Evolutionary conservation across 306 rosid genomes (phyloP).

Genomic region (Erythrophleum fordii): DNA sequence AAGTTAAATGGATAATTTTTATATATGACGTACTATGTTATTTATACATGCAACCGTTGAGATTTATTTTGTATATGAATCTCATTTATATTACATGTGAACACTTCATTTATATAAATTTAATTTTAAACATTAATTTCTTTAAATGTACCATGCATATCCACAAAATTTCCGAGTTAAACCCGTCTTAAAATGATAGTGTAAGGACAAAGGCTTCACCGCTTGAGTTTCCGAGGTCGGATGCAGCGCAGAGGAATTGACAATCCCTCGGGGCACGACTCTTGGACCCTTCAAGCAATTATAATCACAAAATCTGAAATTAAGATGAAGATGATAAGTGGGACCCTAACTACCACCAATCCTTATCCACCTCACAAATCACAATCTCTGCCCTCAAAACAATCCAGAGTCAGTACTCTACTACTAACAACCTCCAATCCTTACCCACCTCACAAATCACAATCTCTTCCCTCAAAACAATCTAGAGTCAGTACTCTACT

Average conservation of each 20-base stretch:
- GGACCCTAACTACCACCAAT: conserved; percentile 45
- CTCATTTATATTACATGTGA: too few relatives aligned
- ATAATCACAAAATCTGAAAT: conserved; percentile 44
- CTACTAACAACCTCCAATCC: conserved; percentile 23
- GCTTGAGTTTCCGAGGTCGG: too few relatives aligned
- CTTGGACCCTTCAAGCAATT: conserved; percentile 24
- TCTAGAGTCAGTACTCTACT: neutral
- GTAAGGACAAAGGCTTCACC: neutral
- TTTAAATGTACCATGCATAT: too few relatives aligned
- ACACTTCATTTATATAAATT: too few relatives aligned
- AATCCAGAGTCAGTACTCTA: neutral
- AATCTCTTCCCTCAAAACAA: conserved; percentile 23
- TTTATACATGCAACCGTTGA: too few relatives aligned
- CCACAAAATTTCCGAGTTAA: too few relatives aligned
- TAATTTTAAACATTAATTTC: too few relatives aligned
- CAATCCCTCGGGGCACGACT: neutral
- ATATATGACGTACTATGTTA: too few relatives aligned
- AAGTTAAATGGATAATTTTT: too few relatives aligned
- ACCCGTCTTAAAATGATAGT: neutral
- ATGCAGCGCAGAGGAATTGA: neutral
- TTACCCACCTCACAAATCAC: conserved; percentile 40
- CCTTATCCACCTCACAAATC: conserved; percentile 37
- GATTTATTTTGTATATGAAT: too few relatives aligned
- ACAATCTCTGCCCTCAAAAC: conserved; percentile 32
- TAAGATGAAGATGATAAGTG: conserved; percentile 49